These are phyloP conservation scores for Iodosphaeria phyllophila DNA, from an alignment of 2,329 filamentous ascomycete genomes.

Conservation along the genomic window DNA sequence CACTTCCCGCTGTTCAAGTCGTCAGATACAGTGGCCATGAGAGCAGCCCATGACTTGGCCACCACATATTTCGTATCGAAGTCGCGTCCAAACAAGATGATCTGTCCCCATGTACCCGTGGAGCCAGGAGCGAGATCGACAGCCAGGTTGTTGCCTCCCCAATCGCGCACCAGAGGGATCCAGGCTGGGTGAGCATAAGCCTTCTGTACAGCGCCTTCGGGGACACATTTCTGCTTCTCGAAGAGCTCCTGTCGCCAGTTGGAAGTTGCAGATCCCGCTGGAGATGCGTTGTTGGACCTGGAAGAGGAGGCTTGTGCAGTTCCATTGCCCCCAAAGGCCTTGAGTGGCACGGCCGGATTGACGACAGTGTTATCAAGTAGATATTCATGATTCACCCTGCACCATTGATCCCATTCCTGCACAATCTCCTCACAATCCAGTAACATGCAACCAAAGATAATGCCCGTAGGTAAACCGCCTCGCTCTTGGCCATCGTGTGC, in stretches of 20 bases:
- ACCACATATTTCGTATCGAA: constrained; percentile 98
- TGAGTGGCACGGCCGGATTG: constrained; percentile 47
- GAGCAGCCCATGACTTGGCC: constrained; percentile 75
- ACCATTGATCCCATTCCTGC: constrained; percentile 96
- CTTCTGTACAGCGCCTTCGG: constrained; percentile 71
- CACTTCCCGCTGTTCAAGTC: constrained; percentile 81
- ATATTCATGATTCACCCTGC: constrained; percentile 79
- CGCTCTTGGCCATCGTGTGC: constrained; percentile 95
- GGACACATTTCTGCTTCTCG: constrained; percentile 72
- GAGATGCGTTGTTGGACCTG: constrained; percentile 31
- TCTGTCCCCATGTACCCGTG: constrained; percentile 81
- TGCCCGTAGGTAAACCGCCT: constrained; percentile 73
- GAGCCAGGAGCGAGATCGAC: constrained; percentile 85
- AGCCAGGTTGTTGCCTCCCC: constrained; percentile 95
- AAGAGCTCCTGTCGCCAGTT: constrained; percentile 77
- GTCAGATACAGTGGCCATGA: constrained; percentile 74
- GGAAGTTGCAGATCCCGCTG: constrained; percentile 29
- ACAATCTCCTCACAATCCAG: constrained; percentile 97
- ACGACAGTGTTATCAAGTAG: constrained; percentile 40
- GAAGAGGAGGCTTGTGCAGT: constrained; percentile 46
- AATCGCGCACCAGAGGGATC: constrained; percentile 92
- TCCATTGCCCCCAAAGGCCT: constrained; percentile 47
- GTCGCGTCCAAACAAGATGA: constrained; percentile 91
- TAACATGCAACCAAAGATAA: constrained; percentile 87
- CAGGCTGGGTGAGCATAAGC: constrained; percentile 85